Conservation (phyloP, 129 eudicot species). For the Arctium minus region DNA sequence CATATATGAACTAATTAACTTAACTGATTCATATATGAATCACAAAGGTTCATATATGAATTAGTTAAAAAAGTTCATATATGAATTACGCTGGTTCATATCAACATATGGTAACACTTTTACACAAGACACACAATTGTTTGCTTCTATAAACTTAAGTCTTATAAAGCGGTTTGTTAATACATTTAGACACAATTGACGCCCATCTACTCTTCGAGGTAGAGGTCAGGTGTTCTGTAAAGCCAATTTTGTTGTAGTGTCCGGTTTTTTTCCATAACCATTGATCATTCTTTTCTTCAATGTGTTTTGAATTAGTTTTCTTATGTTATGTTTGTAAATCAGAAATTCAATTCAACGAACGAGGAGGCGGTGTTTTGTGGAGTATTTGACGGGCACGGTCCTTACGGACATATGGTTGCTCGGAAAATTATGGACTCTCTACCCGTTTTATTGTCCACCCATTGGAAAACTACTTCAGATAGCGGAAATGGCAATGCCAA, state of each 20-base stretch:
- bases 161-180: neutral
- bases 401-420: constrained; percentile 94
- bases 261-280: neutral
- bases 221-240: neutral
- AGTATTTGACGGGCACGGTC: constrained; percentile 98
- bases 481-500: constrained; percentile 37
- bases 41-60: too few relatives aligned
- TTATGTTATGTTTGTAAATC: constrained; percentile 39
- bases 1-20: too few relatives aligned
- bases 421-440: constrained; percentile 81
- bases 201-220: neutral
- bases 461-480: constrained; percentile 48
- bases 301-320: constrained; percentile 7
- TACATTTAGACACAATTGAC: neutral
- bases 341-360: constrained; percentile 71
- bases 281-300: neutral
- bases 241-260: neutral
- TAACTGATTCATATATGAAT: too few relatives aligned
- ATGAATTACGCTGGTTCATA: neutral
- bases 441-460: constrained; percentile 59
- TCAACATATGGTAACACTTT: neutral
- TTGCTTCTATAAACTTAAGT: neutral
- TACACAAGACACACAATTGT: neutral
- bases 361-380: constrained; percentile 87
- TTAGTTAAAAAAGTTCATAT: too few relatives aligned